Percentiles rank a stretch among this genome's conserved stretches.
These are phyloP conservation scores for Geoglossum glabrum DNA, from an alignment of 495 filamentous ascomycete species.

Conservation along the genomic window DNA sequence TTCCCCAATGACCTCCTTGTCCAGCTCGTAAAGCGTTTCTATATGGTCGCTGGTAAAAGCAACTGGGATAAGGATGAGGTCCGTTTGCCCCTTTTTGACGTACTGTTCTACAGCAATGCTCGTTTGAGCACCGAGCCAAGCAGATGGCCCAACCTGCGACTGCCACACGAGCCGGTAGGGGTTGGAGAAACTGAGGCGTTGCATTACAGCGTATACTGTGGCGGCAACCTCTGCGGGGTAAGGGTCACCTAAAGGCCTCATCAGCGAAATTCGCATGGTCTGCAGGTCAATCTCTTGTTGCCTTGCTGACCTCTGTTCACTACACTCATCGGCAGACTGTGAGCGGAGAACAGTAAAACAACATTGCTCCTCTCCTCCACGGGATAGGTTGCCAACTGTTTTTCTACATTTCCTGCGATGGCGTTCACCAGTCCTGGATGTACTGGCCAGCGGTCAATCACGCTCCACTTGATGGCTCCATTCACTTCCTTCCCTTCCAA, in stretches of 20 bases:
- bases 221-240: conserved; percentile 95
- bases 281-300: not conserved
- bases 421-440: conserved; percentile 81
- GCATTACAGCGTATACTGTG: conserved; percentile 94
- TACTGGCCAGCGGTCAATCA: conserved; percentile 92
- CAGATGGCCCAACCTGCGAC: conserved; percentile 85
- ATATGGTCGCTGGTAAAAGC: conserved; percentile 98
- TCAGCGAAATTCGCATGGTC: not conserved
- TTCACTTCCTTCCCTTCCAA: conserved; percentile 53
- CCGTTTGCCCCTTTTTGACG: conserved; percentile 74
- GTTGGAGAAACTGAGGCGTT: conserved; percentile 65
- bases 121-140: conserved; percentile 94
- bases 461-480: conserved; percentile 81
- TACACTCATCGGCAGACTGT: conserved; percentile 91
- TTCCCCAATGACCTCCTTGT: conserved; percentile 87
- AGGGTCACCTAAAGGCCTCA: conserved; percentile 45
- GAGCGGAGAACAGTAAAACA: conserved; percentile 82
- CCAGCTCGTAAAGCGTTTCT: conserved; percentile 89
- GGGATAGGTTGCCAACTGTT: conserved; percentile 62
- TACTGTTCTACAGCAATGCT: conserved; percentile 70
- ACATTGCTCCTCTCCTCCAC: conserved; percentile 56
- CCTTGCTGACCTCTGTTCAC: conserved; percentile 56
- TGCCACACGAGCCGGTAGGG: conserved; percentile 93
- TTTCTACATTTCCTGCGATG: conserved; percentile 77
- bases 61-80: conserved; percentile 83